Evolutionary conservation across 73 alveolate species (phyloP), one percentile per base, ranked within the genome.

Genomic region (Breviolum minutum): DNA sequence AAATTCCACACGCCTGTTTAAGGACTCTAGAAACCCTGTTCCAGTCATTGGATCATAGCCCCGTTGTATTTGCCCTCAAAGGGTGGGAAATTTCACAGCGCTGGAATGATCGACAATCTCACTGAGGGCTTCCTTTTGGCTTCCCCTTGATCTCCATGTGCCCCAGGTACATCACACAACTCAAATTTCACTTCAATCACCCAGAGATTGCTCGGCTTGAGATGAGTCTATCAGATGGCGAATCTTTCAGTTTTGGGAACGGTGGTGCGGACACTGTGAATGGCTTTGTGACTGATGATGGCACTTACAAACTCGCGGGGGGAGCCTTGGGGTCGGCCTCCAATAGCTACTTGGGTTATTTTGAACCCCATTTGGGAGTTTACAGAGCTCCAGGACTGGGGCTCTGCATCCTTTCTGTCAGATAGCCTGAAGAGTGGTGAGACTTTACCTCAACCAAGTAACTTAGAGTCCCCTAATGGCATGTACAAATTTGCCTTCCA

Each of bases 221-320:
- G 64, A 79, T 79, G 87, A 27, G 66, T 30, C 10, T 79, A 3
- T 82, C 71, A 17, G 91, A 82, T 48, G 91, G 91, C 91, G 24
- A 11, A 2, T 19, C 71, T 16, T 10, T 30, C 48, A 82, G 91
- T 22, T 82, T 82, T 54, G 91, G 91, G 69, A 7, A 22, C 0
- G 91, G 91, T 82, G 91, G 91, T 48, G 91, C 73, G 7, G 91
- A 32, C 60, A 48, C 17, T 14, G 71, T 82, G 6, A 73, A 82
- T 20, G 91, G 91, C 71, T 79, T 14, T 79, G 87, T 79, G 26
- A 30, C 87, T 5, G 91, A 82, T 22, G 91, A 54, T 82, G 91
- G 71, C 71, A 17, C 91, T 70, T 82, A 82, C 91, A 82, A 82
- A 54, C 48, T 82, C 20, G 91, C 48, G 4, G 91, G 91, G 48